Conservation (phyloP, 1,139 yeast genomes). For the Taphrina sp. region DNA sequence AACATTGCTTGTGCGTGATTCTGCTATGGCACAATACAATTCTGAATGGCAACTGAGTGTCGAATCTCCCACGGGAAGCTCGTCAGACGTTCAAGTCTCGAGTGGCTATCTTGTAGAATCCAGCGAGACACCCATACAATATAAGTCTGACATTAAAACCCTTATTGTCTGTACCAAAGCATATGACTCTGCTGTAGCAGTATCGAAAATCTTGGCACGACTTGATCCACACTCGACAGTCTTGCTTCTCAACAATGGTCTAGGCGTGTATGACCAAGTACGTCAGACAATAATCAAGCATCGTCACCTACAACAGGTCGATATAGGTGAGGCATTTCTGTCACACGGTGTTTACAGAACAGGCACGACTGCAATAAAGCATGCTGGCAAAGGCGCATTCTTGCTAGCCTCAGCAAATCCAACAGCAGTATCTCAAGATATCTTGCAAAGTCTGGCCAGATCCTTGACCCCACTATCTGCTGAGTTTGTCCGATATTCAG, state of each 20-base stretch:
- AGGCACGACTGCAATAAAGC: constrained; percentile 49
- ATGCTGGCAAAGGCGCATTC: constrained; percentile 66
- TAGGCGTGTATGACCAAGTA: constrained; percentile 63
- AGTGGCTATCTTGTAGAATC: constrained; percentile 4
- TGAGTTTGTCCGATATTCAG: not conserved
- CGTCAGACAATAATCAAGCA: constrained; percentile 41
- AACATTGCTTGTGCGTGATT: constrained; percentile 1
- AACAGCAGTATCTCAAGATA: not conserved
- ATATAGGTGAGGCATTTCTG: constrained; percentile 67
- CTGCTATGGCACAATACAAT: not conserved
- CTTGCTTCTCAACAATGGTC: constrained; percentile 73
- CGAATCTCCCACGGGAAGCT: not conserved
- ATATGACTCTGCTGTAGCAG: constrained; percentile 53
- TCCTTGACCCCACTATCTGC: not conserved
- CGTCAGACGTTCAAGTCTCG: not conserved
- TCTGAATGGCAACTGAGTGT: not conserved
- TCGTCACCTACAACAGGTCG: not conserved
- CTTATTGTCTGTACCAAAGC: constrained; percentile 48
- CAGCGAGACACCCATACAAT: not conserved
- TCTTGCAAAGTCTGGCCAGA: not conserved
- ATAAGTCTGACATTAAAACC: not conserved
- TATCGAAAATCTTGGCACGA: constrained; percentile 50
- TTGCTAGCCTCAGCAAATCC: not conserved
- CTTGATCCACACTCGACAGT: constrained; percentile 54
- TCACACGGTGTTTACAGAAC: constrained; percentile 70